Evolutionary conservation across 2,329 filamentous ascomycete genomes (phyloP), one percentile per base, ranked within the genome.

Genomic region (Scedosporium apiospermum): DNA sequence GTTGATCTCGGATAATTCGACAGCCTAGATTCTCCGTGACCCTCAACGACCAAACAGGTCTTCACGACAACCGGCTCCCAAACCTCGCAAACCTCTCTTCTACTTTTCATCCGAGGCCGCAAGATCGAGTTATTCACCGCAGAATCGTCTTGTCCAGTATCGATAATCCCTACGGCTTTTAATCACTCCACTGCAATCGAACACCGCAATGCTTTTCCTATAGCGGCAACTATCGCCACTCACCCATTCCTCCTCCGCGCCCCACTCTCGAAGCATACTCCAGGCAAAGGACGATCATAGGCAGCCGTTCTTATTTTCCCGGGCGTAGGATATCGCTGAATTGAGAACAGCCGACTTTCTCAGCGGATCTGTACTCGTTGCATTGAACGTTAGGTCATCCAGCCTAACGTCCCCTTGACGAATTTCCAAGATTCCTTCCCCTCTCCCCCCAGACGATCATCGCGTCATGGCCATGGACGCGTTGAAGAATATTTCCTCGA

Each of bases 391-490:
- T 70, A 63, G 73, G 71, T 70, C 69, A 41, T 58, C 61, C 58
- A 68, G 71, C 74, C 72, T 70, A 65, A 69, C 71, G 65, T 69
- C 69, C 68, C 67, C 64, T 65, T n/a, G 14, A 16, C 44, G 4
- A 12, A 44, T 44, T 23, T 16, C 23, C 60, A 57, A 61, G 38
- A 61, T 63, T 60, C 12, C 58, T 16, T 49, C 23, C 27, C 46
- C 12, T 57, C 42, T 38, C 21, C 51, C 46, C 34, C 9, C 21
- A 66, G 64, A 67, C 65, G 71, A 72, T 65, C 66, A 66, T 62
- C 65, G 67, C 67, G 68, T 69, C 60, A 76, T 77, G 74, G 75
- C 77, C 65, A 81, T 83, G 74, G 85, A 87, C 64, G 80, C 84
- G 30, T 73, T 88, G 62, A 79, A 75, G 62, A 80, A 79, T 64